Evolutionary conservation across 2,329 filamentous ascomycete species (phyloP).

Genomic region (Aspergillus proliferans): DNA sequence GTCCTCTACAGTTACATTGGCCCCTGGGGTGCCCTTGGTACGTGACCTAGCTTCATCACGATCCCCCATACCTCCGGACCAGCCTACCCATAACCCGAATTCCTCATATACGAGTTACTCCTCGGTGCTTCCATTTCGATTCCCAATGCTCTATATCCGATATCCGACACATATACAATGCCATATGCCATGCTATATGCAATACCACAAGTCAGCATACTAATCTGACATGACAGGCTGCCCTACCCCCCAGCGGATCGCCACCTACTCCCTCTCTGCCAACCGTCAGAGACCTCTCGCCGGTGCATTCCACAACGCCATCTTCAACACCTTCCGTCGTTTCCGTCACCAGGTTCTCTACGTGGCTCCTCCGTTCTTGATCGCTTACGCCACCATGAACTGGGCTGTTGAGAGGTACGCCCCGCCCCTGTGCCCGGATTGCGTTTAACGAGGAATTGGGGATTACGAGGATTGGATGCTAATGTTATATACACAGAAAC

Average conservation of each 20-base stretch:
- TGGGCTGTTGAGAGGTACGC: slow-evolving; percentile 88
- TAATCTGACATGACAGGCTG: slow-evolving; percentile 18
- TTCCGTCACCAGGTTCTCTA: slow-evolving; percentile 83
- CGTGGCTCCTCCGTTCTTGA: slow-evolving; percentile 70
- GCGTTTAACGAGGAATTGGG: background rate
- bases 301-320: slow-evolving; percentile 67
- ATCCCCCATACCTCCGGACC: no score
- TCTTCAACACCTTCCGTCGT: slow-evolving; percentile 94
- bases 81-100: no score
- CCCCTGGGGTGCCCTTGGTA: slow-evolving; percentile 69
- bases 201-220: background rate
- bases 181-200: no score
- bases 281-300: slow-evolving; percentile 89
- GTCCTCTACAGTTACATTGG: slow-evolving; percentile 58
- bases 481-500: slow-evolving; percentile 32
- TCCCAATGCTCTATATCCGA: no score
- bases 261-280: slow-evolving; percentile 67
- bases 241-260: slow-evolving; percentile 50
- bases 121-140: no score
- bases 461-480: background rate
- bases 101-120: no score
- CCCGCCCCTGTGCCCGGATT: background rate
- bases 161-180: no score
- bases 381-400: slow-evolving; percentile 74
- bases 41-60: slow-evolving; percentile 30